Conservation (phyloP, 345 rosid species). For the Murraya paniculata region DNA sequence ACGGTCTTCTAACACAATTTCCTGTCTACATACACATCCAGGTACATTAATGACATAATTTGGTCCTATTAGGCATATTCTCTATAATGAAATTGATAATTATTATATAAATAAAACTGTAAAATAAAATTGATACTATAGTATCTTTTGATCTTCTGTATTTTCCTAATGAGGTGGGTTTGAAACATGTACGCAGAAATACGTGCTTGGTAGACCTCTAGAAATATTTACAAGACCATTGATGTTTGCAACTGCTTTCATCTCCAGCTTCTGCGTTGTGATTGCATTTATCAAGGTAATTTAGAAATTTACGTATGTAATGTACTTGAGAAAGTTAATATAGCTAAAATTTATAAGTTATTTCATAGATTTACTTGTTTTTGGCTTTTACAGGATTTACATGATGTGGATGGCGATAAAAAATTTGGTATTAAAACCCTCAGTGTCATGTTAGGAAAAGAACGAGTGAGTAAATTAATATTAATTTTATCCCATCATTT, state of each 20-base stretch:
- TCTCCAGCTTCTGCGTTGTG: constrained; percentile 35
- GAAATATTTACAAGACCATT: constrained; percentile 17
- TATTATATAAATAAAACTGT: not conserved
- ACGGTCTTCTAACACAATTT: constrained; percentile 6
- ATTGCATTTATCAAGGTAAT: constrained; percentile 35
- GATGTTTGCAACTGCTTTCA: constrained; percentile 30
- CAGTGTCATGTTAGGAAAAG: constrained; percentile 27
- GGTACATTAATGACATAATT: not conserved
- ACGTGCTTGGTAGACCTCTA: constrained; percentile 31
- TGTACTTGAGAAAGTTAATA: no score
- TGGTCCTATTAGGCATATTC: no score
- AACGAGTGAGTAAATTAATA: constrained; percentile 21
- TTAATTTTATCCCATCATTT: not conserved
- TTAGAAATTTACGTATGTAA: not conserved
- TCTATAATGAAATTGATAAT: no score
- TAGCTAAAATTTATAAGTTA: no score
- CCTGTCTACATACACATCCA: not conserved
- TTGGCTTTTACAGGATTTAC: constrained; percentile 27
- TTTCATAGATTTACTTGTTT: not conserved
- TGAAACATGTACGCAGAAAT: constrained; percentile 23
- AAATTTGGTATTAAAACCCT: constrained; percentile 27
- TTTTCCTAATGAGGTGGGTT: not conserved
- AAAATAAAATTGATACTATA: no score
- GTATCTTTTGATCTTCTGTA: no score
- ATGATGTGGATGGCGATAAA: constrained; percentile 37